Base-by-base conservation (phyloP, 2,329 filamentous ascomycete genomes). In the Ophiostoma ulmi region DNA sequence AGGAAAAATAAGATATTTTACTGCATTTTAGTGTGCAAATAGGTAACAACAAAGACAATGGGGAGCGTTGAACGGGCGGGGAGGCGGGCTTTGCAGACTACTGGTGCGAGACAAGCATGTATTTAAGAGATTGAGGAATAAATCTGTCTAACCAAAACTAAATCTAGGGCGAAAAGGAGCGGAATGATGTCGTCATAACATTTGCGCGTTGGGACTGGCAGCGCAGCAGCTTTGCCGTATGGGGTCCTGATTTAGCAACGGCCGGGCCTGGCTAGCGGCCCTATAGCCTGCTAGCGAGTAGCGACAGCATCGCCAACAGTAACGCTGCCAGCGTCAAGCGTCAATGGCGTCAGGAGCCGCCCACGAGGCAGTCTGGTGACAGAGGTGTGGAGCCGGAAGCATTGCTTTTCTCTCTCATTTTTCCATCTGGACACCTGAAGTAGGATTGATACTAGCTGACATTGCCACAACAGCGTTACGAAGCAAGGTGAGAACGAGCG, bases 101-200 rank as follows among this genome's bases (percentile, higher is more conserved):
- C 67, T 67, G 67, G 67, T 63, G 70, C 48, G 61, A 67, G 70
- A 31, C 31, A 31, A 31, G 31, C 31, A 3, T 31, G 31, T 4
- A 31, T 31, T 31, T 31, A 31, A 31, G 31, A 31, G 31, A 31
- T 31, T 69, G 66, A 67, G 55, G 70, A 22, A 31, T 31, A 61
- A 35, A 35, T 61, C 11, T 3, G 35, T 61, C 5, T 17, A 35
- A 11, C 26, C 14, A 67, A 44, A 38, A 13, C 17, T 44, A 52
- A 55, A 39, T 61, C 58, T 35, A 67, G 44, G 17, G 65, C 55
- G 31, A 31, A 65, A 66, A 64, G 68, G 38, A 39, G 68, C 67
- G 61, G 48, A 48, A 20, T 52, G 22, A 71, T 71, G 70, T 71
- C 70, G 70, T 71, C 70, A 71, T 71, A 71, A 36, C 52, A 39